phyloP scores from a whole-genome alignment of 2,329 filamentous ascomycete species.

The Thelonectria olida region DNA sequence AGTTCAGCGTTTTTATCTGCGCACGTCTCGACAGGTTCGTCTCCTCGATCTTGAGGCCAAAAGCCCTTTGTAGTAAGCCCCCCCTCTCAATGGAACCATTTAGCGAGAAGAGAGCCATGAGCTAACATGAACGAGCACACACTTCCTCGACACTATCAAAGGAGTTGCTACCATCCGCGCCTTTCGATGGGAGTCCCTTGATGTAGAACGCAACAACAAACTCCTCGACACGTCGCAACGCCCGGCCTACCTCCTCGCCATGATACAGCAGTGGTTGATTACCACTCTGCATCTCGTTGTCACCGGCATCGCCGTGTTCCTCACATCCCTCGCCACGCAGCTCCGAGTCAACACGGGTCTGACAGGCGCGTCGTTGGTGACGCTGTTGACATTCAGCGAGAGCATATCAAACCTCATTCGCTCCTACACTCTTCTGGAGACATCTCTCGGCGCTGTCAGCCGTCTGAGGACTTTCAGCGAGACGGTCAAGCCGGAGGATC shows the following conservation, averaged over 20 bases:
- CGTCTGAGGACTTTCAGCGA: conserved; percentile 37
- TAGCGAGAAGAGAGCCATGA: neutral
- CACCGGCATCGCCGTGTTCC: conserved; percentile 55
- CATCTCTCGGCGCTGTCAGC: conserved; percentile 33
- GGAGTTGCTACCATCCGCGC: conserved; percentile 66
- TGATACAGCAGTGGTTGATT: conserved; percentile 65
- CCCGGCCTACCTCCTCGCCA: conserved; percentile 26
- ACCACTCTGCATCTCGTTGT: conserved; percentile 60
- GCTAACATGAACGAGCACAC: conserved; percentile 41
- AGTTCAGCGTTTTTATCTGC: conserved; percentile 66
- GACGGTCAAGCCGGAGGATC: conserved; percentile 36
- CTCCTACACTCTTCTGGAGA: conserved; percentile 36
- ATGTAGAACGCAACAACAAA: conserved; percentile 45
- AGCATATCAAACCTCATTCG: conserved; percentile 35
- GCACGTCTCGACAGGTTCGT: conserved; percentile 68
- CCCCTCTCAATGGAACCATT: accelerated
- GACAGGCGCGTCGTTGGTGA: conserved; percentile 50
- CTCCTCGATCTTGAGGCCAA: conserved; percentile 70
- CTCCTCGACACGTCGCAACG: conserved; percentile 65
- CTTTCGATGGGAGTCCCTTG: conserved; percentile 56
- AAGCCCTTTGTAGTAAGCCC: conserved; percentile 52
- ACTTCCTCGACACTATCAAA: conserved; percentile 65
- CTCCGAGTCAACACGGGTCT: conserved; percentile 46
- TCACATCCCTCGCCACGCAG: conserved; percentile 57
- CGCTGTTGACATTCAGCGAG: conserved; percentile 49